phyloP scores from a whole-genome alignment of 2,329 filamentous ascomycete species.

The Colletotrichum tropicale region DNA sequence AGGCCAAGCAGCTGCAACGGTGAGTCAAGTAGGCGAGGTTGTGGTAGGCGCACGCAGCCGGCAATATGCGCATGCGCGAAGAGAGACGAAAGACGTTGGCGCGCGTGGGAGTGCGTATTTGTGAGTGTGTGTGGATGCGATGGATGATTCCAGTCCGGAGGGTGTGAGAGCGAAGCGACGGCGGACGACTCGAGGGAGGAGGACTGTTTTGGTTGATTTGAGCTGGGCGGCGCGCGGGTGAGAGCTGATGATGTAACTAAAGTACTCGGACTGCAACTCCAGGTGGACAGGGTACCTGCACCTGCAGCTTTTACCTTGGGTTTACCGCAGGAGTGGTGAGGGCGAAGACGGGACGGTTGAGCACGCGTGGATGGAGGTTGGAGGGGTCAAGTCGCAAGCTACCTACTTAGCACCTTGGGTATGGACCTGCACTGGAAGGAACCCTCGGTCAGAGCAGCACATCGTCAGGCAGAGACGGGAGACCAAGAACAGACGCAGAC shows the following conservation, averaged over 20 bases:
- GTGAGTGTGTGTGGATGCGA: not conserved
- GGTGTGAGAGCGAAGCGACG: not conserved
- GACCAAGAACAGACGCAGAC: not conserved
- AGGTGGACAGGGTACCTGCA: constrained; percentile 9
- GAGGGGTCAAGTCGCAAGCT: not conserved
- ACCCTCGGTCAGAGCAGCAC: not conserved
- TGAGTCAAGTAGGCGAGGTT: constrained; percentile 5
- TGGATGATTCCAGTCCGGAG: not conserved
- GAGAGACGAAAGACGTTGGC: not conserved
- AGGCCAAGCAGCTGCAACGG: constrained; percentile 7
- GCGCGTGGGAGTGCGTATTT: not conserved
- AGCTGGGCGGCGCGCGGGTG: not conserved
- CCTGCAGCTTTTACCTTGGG: not conserved
- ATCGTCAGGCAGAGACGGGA: not conserved
- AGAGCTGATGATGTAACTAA: constrained; percentile 19
- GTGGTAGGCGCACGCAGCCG: not conserved
- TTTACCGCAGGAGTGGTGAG: not conserved
- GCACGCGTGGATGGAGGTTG: not conserved
- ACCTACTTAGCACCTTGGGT: not conserved
- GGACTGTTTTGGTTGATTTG: not conserved
- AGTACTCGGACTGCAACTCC: constrained; percentile 13
- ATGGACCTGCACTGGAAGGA: not conserved
- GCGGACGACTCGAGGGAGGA: not conserved
- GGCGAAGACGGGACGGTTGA: not conserved
- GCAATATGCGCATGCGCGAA: not conserved